A percentile compares a stretch with the other conserved stretches of the same genome.
Evolutionary conservation across 768 basidiomycete species (phyloP).

Genomic region (Phanerochaete carnosa): DNA sequence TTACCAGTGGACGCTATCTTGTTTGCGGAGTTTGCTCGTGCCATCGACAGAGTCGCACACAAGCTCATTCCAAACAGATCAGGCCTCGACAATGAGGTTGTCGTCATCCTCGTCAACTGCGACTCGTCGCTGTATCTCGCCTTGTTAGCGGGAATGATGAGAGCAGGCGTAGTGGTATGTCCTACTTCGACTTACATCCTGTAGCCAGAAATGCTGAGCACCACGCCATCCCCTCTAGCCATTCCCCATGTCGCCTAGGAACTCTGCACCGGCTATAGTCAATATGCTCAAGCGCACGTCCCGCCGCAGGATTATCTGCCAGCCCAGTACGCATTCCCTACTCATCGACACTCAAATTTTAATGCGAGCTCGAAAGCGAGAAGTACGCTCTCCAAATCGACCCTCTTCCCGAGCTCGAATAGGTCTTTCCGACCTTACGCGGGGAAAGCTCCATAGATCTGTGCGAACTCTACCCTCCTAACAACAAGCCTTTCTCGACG

Average conservation of each 20-base stretch:
- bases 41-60: background rate
- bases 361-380: background rate
- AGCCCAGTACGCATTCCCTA: conserved; percentile 19
- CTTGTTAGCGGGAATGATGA: conserved; percentile 17
- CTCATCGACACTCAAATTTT: conserved; percentile 10
- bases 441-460: conserved; percentile 17
- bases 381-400: background rate
- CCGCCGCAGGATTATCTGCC: conserved; percentile 21
- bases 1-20: background rate
- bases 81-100: background rate
- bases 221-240: background rate
- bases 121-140: conserved; percentile 25
- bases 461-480: background rate
- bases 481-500: background rate
- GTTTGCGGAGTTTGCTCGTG: background rate
- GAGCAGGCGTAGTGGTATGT: conserved; percentile 14
- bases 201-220: conserved; percentile 16
- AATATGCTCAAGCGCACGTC: conserved; percentile 29
- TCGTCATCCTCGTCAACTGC: conserved; percentile 1
- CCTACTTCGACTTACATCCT: conserved; percentile 12
- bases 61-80: background rate
- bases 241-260: conserved; percentile 33
- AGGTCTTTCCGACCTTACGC: conserved; percentile 1
- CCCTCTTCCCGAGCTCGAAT: background rate
- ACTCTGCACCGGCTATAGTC: conserved; percentile 32